phyloP scores from a whole-genome alignment of 768 basidiomycete genomes.

The Hygrophorus pudorinus region DNA sequence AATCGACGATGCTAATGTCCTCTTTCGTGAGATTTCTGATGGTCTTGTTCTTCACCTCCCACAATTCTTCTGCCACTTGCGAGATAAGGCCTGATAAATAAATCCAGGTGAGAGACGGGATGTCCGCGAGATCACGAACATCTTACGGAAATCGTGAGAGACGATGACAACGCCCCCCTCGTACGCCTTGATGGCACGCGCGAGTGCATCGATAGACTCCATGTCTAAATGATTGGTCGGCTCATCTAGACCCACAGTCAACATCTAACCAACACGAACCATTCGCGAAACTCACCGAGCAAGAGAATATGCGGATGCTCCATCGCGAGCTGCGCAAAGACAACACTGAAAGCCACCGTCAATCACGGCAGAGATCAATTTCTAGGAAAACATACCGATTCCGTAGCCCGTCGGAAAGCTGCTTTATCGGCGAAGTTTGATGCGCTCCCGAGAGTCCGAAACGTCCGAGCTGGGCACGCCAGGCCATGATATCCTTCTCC shows the following conservation, averaged over 20 bases:
- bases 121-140: neutral
- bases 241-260: conserved; percentile 46
- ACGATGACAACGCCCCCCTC: conserved; percentile 99
- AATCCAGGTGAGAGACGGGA: neutral
- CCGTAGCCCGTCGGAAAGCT: conserved; percentile 90
- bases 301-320: conserved; percentile 94
- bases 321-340: conserved; percentile 94
- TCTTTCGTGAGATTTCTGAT: conserved; percentile 87
- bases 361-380: neutral
- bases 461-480: conserved; percentile 90
- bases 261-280: neutral
- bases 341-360: conserved; percentile 46
- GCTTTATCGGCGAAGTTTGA: conserved; percentile 88
- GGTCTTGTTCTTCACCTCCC: conserved; percentile 95
- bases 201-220: conserved; percentile 96
- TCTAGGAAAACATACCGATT: conserved; percentile 58
- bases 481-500: conserved; percentile 86
- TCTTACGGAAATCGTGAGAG: conserved; percentile 97
- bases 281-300: conserved; percentile 40
- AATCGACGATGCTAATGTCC: conserved; percentile 87
- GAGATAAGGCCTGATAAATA: conserved; percentile 71
- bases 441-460: conserved; percentile 93
- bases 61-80: conserved; percentile 96
- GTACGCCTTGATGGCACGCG: conserved; percentile 91
- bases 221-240: conserved; percentile 98